These are phyloP conservation scores for Alternaria novae-zelandiae DNA, from an alignment of 2,329 filamentous ascomycete genomes.

Conservation along the genomic window DNA sequence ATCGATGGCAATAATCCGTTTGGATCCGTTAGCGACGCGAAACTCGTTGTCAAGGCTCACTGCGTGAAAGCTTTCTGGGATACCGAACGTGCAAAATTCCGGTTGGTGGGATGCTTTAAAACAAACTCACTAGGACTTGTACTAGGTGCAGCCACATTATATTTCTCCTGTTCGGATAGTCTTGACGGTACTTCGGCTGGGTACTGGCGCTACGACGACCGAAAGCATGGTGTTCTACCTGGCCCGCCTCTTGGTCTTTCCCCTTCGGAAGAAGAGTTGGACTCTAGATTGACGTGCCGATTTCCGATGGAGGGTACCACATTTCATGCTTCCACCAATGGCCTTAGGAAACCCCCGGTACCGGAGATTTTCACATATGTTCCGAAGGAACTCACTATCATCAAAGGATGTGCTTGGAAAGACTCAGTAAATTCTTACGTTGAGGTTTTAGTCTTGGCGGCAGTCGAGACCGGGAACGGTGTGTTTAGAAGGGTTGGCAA, in stretches of 20 bases:
- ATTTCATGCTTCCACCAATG: no score
- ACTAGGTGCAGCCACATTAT: rapidly evolving
- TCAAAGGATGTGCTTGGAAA: no score
- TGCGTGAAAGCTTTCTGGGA: background rate
- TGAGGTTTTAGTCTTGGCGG: background rate
- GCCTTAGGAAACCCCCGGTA: background rate
- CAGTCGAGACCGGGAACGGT: background rate
- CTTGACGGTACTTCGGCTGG: background rate
- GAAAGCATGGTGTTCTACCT: background rate
- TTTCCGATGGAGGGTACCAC: background rate
- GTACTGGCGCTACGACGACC: background rate
- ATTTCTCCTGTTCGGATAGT: rapidly evolving
- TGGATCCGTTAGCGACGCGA: background rate
- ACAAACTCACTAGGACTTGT: no score
- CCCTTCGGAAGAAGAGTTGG: background rate
- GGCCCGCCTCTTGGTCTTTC: background rate
- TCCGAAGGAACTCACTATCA: background rate
- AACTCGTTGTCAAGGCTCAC: background rate
- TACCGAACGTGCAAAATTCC: rapidly evolving
- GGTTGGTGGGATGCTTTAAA: background rate
- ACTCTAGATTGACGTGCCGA: background rate
- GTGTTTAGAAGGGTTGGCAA: background rate
- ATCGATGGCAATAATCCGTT: background rate
- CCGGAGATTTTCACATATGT: background rate
- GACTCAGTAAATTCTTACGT: no score